phyloP scores from a whole-genome alignment of 2,329 filamentous ascomycete species.

The Cladophialophora psammophila region DNA sequence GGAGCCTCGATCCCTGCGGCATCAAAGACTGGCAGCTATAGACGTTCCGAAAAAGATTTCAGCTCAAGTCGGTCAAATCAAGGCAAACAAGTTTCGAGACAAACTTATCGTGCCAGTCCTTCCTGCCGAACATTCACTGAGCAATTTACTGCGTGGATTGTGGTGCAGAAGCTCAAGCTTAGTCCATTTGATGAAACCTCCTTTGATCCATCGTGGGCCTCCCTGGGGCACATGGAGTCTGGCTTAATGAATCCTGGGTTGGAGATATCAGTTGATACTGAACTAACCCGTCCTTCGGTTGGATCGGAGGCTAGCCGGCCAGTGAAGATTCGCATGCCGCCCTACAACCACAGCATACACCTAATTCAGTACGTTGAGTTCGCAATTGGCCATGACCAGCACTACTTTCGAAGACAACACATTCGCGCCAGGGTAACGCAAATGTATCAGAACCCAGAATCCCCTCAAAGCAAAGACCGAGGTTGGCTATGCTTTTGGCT shows the following conservation, averaged over 20 bases:
- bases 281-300: conserved; percentile 19
- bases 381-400: conserved; percentile 29
- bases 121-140: conserved; percentile 27
- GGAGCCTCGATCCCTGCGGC: neutral
- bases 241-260: conserved; percentile 21
- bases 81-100: conserved; percentile 17
- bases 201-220: conserved; percentile 29
- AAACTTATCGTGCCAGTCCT: conserved; percentile 27
- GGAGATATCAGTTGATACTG: conserved; percentile 31
- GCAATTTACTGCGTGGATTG: conserved; percentile 26
- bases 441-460: conserved; percentile 32
- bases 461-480: conserved; percentile 31
- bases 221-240: conserved; percentile 22
- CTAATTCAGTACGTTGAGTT: conserved; percentile 27
- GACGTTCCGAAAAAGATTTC: conserved; percentile 35
- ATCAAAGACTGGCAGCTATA: conserved; percentile 20
- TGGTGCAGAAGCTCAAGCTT: conserved; percentile 22
- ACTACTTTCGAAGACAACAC: conserved; percentile 28
- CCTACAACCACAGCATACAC: conserved; percentile 32
- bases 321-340: conserved; percentile 30
- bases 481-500: conserved; percentile 34
- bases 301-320: conserved; percentile 12
- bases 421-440: conserved; percentile 26
- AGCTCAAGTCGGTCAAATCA: conserved; percentile 33
- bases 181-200: conserved; percentile 19